Conservation (phyloP, 352 stramenopile genomes). For the Phytopythium mirpurense region DNA sequence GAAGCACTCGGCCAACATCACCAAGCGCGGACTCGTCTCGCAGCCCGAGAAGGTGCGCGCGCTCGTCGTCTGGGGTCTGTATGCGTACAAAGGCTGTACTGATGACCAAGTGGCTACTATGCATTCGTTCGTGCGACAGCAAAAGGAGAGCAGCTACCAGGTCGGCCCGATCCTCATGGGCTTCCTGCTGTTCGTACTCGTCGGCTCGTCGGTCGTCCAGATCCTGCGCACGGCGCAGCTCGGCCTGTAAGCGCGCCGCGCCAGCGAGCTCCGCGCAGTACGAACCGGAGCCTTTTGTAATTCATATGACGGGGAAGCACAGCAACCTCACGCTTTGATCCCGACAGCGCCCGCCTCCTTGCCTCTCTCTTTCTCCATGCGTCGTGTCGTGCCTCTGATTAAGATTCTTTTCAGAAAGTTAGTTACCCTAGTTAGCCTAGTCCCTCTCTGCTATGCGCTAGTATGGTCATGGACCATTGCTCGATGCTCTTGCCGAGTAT, state of each 20-base stretch:
- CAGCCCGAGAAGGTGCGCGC: conserved; percentile 65
- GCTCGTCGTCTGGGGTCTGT: no score
- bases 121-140: no score
- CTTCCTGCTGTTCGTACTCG: conserved; percentile 86
- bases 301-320: background rate
- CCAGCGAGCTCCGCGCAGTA: conserved; percentile 4
- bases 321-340: background rate
- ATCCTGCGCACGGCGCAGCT: conserved; percentile 78
- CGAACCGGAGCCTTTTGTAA: conserved; percentile 3
- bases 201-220: conserved; percentile 84
- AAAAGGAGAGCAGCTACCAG: conserved; percentile 69
- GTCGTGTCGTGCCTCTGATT: no score
- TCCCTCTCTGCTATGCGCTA: no score
- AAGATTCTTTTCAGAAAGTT: no score
- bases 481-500: no score
- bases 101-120: no score
- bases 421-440: no score
- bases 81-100: no score
- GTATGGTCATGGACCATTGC: no score
- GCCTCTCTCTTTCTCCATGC: no score
- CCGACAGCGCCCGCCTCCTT: no score
- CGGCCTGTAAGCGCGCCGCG: conserved; percentile 39
- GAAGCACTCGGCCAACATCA: conserved; percentile 87
- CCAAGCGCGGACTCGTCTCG: conserved; percentile 76
- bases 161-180: conserved; percentile 74